Conservation (phyloP, 1,139 yeast genomes). For the Magnusiomyces ingens region DNA sequence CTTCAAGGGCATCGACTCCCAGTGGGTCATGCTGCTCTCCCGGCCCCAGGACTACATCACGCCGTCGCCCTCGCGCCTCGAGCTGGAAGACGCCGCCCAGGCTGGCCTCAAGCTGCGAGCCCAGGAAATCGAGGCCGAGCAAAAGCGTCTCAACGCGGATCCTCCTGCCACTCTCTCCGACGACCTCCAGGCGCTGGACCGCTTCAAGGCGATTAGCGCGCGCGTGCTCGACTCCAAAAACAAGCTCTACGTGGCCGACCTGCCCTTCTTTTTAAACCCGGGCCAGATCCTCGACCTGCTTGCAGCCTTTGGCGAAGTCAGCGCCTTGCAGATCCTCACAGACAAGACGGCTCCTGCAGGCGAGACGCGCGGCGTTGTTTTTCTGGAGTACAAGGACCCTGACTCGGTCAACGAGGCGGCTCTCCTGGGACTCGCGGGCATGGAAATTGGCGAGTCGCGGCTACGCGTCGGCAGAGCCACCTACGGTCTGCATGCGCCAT, state of each 20-base stretch:
- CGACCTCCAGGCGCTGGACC: constrained; percentile 13
- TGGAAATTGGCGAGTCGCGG: constrained; percentile 28
- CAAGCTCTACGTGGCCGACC: constrained; percentile 37
- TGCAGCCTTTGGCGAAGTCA: constrained; percentile 36
- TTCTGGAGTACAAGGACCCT: constrained; percentile 35
- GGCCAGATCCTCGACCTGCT: constrained; percentile 36
- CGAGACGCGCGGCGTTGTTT: constrained; percentile 41
- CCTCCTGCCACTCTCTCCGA: constrained; percentile 21
- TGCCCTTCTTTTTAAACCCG: constrained; percentile 37
- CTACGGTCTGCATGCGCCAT: constrained; percentile 27
- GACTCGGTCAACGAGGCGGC: constrained; percentile 26
- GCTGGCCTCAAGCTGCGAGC: neutral
- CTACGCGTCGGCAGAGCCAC: constrained; percentile 34
- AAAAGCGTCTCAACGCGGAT: neutral
- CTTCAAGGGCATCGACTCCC: constrained; percentile 25
- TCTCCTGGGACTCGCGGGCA: constrained; percentile 27
- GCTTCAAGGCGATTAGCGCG: neutral
- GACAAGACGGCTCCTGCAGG: constrained; percentile 31
- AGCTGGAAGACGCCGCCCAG: neutral
- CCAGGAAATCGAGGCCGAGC: constrained; percentile 1
- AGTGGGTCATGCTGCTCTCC: constrained; percentile 31
- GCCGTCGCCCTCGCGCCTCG: constrained; percentile 20
- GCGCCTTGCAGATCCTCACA: constrained; percentile 30
- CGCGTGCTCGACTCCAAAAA: constrained; percentile 22
- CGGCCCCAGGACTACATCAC: constrained; percentile 64